A percentile compares a stretch with the other conserved stretches of the same genome.
Evolutionary conservation across 768 basidiomycete species (phyloP).

Genomic region (Russula abietina): DNA sequence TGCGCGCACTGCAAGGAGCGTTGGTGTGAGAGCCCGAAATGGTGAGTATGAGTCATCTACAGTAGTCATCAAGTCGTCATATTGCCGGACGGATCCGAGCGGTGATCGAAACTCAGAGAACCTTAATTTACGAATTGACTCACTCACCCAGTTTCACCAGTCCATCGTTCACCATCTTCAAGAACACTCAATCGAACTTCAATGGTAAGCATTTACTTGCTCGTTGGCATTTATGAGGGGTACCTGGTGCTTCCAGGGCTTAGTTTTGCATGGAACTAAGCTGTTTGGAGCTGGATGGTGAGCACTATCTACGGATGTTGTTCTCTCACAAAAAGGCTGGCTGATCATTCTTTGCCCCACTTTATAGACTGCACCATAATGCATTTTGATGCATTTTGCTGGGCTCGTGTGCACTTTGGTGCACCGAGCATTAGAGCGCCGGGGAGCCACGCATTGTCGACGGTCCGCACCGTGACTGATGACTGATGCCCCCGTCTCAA

Average conservation of each 20-base stretch:
- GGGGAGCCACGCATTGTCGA: constrained; percentile 35
- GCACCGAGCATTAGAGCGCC: constrained; percentile 44
- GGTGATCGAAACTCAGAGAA: background rate
- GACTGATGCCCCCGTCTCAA: constrained; percentile 67
- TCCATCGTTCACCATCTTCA: background rate
- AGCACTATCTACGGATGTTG: constrained; percentile 25
- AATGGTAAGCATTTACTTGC: constrained; percentile 11
- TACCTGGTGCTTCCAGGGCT: constrained; percentile 5
- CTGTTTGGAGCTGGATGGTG: constrained; percentile 30
- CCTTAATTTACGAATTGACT: background rate
- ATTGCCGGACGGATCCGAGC: background rate
- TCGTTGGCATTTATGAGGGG: constrained; percentile 4
- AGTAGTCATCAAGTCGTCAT: too few species aligned
- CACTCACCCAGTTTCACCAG: background rate
- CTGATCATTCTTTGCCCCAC: background rate
- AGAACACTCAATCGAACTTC: background rate
- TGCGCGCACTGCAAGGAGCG: too few species aligned
- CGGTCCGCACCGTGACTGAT: constrained; percentile 28
- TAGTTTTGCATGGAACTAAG: background rate
- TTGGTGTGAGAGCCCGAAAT: too few species aligned
- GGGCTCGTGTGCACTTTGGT: constrained; percentile 32
- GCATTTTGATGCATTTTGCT: constrained; percentile 44
- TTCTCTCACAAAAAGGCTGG: background rate
- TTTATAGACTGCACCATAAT: constrained; percentile 3
- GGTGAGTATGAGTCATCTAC: too few species aligned